These are phyloP conservation scores for Musa itinerans DNA, from an alignment of 176 grass and related monocot genomes.

Conservation along the genomic window DNA sequence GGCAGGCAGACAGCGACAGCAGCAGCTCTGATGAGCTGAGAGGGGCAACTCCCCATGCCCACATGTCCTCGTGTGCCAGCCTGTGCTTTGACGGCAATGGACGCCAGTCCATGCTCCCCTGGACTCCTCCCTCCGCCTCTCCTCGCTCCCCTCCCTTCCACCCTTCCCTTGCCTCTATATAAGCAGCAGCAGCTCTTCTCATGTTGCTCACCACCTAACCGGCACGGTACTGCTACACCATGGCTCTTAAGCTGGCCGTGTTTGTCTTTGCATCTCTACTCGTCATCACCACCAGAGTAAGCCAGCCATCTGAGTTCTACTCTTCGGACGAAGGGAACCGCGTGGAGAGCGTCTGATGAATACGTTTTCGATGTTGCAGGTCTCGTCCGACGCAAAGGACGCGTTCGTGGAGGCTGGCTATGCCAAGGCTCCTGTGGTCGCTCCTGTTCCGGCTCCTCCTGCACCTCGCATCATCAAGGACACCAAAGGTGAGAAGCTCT, in stretches of 20 bases:
- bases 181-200: neutral
- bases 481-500: conserved; percentile 40
- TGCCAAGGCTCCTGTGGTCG: conserved; percentile 9
- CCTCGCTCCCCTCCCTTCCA: neutral
- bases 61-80: conserved; percentile 1
- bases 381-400: conserved; percentile 24
- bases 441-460: conserved; percentile 29
- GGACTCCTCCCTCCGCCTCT: neutral
- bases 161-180: neutral
- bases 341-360: too few species aligned
- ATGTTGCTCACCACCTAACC: neutral
- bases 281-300: conserved; percentile 40
- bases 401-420: conserved; percentile 19
- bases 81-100: conserved; percentile 5
- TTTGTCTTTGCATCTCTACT: conserved; percentile 36
- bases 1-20: neutral
- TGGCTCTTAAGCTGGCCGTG: conserved; percentile 36
- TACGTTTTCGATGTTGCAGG: conserved; percentile 11
- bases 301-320: neutral
- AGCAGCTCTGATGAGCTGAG: neutral
- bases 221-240: neutral
- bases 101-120: neutral
- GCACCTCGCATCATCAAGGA: conserved; percentile 64
- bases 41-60: neutral
- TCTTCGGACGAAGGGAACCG: too few species aligned